Evolutionary conservation across 148 eudicot genomes (phyloP).

Genomic region (Nepenthes mirabilis): DNA sequence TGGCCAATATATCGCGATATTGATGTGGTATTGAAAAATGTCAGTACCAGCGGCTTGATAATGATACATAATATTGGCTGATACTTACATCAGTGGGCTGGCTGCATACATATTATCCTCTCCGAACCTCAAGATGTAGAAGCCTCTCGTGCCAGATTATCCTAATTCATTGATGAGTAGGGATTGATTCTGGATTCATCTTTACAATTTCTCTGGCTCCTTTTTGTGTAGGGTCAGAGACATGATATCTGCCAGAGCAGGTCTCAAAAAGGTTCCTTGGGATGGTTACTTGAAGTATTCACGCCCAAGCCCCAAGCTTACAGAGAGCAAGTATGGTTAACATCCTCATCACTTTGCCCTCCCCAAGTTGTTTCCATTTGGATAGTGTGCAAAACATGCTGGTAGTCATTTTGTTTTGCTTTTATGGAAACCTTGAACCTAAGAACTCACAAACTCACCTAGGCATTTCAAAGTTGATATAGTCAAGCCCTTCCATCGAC

Average conservation of each 20-base stretch:
- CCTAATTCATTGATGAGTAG: not conserved
- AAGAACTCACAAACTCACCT: not conserved
- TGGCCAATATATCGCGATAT: too few relatives aligned
- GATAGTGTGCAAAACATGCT: not conserved
- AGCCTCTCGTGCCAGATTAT: too few relatives aligned
- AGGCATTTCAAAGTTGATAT: not conserved
- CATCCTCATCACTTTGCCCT: not conserved
- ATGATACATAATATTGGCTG: too few relatives aligned
- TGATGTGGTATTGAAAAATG: too few relatives aligned
- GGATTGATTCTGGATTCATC: not conserved
- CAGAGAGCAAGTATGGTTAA: constrained; percentile 74
- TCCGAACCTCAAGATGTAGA: not conserved
- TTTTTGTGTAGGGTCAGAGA: constrained; percentile 53
- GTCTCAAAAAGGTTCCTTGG: constrained; percentile 94
- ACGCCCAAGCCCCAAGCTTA: constrained; percentile 91
- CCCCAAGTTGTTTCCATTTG: not conserved
- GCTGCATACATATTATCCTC: not conserved
- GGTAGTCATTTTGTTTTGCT: too few relatives aligned
- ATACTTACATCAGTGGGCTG: not conserved
- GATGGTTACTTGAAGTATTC: constrained; percentile 94
- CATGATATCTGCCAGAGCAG: constrained; percentile 83
- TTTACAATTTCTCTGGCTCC: not conserved
- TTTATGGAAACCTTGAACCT: not conserved
- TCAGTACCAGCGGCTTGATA: too few relatives aligned
- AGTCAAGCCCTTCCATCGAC: too few relatives aligned